Evolutionary conservation across 192 early-diverging fungal genomes (phyloP).

Genomic region (Podila horticola): DNA sequence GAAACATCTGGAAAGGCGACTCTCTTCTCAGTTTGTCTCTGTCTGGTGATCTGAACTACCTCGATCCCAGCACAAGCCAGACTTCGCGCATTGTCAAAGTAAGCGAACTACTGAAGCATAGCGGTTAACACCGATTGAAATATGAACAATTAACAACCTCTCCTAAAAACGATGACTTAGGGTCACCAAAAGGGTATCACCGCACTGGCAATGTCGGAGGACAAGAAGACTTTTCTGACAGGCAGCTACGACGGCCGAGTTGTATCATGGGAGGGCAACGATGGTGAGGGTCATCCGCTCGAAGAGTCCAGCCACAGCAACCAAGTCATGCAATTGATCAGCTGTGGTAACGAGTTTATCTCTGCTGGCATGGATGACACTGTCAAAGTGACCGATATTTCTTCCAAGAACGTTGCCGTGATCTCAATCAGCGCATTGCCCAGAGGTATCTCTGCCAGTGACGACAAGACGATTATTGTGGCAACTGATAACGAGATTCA

Average conservation of each 20-base stretch:
- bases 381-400: conserved; percentile 42
- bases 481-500: conserved; percentile 64
- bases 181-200: conserved; percentile 92
- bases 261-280: conserved; percentile 72
- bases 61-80: conserved; percentile 68
- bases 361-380: conserved; percentile 85
- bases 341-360: conserved; percentile 57
- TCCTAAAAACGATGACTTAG: conserved; percentile 31
- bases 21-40: conserved; percentile 82
- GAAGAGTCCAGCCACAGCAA: conserved; percentile 78
- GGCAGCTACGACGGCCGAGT: conserved; percentile 95
- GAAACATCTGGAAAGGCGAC: conserved; percentile 87
- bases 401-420: conserved; percentile 52
- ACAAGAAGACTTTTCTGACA: conserved; percentile 75
- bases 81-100: conserved; percentile 66
- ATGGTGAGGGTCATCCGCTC: conserved; percentile 56
- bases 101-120: neutral
- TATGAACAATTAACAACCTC: conserved; percentile 18
- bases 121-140: conserved; percentile 13
- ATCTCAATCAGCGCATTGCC: conserved; percentile 61
- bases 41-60: conserved; percentile 88
- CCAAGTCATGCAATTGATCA: conserved; percentile 73
- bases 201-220: conserved; percentile 65
- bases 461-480: conserved; percentile 60
- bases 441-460: conserved; percentile 60